These are phyloP conservation scores for Botryosphaeria agaves DNA, from an alignment of 2,329 filamentous ascomycete genomes.

Conservation along the genomic window DNA sequence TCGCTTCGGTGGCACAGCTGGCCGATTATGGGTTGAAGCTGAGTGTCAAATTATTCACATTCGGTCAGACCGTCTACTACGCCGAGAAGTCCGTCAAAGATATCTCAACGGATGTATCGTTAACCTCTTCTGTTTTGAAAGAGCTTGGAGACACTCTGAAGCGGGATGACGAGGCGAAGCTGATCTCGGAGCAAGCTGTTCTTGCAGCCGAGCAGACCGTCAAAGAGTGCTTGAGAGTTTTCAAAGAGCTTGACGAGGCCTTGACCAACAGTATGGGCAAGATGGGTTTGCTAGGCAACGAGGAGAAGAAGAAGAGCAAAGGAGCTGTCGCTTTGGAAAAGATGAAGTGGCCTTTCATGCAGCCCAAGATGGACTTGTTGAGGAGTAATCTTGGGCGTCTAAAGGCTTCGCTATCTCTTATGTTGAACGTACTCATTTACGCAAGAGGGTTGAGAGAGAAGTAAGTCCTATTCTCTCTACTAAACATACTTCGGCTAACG, in stretches of 20 bases:
- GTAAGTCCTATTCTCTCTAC: conserved; percentile 1
- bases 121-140: conserved; percentile 12
- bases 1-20: conserved; percentile 4
- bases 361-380: conserved; percentile 11
- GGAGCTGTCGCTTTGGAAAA: conserved; percentile 3
- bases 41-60: conserved; percentile 14
- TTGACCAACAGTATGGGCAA: conserved; percentile 4
- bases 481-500: too few species aligned
- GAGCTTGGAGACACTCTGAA: conserved; percentile 11
- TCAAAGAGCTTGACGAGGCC: conserved; percentile 9
- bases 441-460: conserved; percentile 3
- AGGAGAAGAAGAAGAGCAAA: conserved; percentile 1
- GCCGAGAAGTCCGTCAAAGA: conserved; percentile 8
- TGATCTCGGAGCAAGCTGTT: conserved; percentile 8
- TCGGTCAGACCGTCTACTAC: conserved; percentile 11
- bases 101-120: conserved; percentile 14
- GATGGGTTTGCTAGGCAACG: neutral
- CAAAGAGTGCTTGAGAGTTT: conserved; percentile 11
- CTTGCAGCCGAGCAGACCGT: conserved; percentile 6
- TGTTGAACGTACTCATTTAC: conserved; percentile 16
- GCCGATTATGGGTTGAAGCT: conserved; percentile 15
- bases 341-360: conserved; percentile 8
- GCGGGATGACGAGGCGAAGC: conserved; percentile 9
- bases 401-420: conserved; percentile 13
- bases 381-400: conserved; percentile 14